phyloP scores from a whole-genome alignment of 306 rosid species.

The Gynostemma pentaphyllum region DNA sequence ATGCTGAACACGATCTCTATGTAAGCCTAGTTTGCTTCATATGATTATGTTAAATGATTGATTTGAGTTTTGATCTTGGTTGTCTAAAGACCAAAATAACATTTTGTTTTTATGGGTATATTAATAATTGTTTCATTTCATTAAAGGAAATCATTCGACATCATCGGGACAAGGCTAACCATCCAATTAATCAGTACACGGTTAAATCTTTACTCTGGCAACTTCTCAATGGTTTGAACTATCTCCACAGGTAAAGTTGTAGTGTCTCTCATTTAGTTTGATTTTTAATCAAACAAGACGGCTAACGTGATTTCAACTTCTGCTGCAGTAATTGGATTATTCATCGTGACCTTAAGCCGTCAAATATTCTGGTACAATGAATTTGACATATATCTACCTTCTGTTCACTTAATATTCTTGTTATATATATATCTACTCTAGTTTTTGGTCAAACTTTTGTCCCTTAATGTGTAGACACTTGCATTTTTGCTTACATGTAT shows the following conservation, averaged over 20 bases:
- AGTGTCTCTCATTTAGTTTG: slow-evolving; percentile 10
- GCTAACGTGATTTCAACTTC: slow-evolving; percentile 15
- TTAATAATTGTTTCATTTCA: slow-evolving; percentile 14
- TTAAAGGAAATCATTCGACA: slow-evolving; percentile 89
- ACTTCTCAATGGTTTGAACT: slow-evolving; percentile 86
- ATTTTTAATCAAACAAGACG: slow-evolving; percentile 1
- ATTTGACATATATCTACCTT: neutral
- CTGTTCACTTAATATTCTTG: neutral
- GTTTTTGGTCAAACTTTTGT: neutral
- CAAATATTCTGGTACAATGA: slow-evolving; percentile 78
- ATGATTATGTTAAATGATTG: neutral
- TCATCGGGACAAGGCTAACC: slow-evolving; percentile 88
- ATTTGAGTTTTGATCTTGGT: neutral
- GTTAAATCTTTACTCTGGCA: slow-evolving; percentile 91
- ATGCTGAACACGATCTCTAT: slow-evolving; percentile 91
- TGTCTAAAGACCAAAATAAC: neutral
- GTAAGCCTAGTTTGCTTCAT: slow-evolving; percentile 35
- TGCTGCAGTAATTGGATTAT: slow-evolving; percentile 81
- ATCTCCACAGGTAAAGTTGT: slow-evolving; percentile 61
- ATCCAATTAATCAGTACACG: slow-evolving; percentile 64
- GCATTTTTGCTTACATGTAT: neutral
- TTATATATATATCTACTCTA: neutral
- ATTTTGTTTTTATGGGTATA: neutral
- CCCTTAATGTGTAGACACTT: neutral
- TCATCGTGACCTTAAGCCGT: slow-evolving; percentile 93